Evolutionary conservation across 2,329 filamentous ascomycete species (phyloP).

Genomic region (Fusarium begoniae): DNA sequence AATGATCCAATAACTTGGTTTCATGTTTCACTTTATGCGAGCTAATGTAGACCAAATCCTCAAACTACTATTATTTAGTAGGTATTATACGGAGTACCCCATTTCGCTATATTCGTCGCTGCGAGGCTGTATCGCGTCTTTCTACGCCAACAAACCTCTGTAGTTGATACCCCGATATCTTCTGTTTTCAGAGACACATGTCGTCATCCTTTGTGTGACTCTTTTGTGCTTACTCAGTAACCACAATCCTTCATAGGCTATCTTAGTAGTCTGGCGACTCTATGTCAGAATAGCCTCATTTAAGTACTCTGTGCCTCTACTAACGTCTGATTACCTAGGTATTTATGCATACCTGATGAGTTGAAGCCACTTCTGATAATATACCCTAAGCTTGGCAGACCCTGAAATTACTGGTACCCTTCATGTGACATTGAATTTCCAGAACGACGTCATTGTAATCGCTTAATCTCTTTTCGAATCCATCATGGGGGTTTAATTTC

Average conservation of each 20-base stretch:
- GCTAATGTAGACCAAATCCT: not conserved
- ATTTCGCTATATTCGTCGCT: not conserved
- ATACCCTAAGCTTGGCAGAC: not conserved
- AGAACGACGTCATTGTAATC: slow-evolving; percentile 60
- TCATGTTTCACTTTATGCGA: not conserved
- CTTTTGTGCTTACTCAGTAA: not conserved
- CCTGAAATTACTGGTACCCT: not conserved
- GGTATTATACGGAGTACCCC: too few species aligned
- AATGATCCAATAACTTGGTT: not conserved
- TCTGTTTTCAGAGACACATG: not conserved
- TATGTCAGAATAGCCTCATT: not conserved
- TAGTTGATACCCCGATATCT: too few species aligned
- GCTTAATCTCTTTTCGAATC: slow-evolving; percentile 62
- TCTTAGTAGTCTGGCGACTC: not conserved
- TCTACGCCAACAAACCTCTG: not conserved
- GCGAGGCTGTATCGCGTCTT: not conserved
- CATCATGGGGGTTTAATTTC: slow-evolving; percentile 60
- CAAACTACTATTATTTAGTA: not conserved
- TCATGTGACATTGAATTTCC: slow-evolving; percentile 9
- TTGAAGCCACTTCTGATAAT: not conserved
- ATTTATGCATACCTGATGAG: not conserved
- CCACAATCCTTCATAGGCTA: not conserved
- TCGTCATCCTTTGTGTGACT: not conserved
- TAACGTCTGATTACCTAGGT: not conserved
- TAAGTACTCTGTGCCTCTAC: not conserved